Evolutionary conservation across 2,329 filamentous ascomycete genomes (phyloP), one percentile per base, ranked within the genome.

Genomic region (Davidsoniella eucalypti): DNA sequence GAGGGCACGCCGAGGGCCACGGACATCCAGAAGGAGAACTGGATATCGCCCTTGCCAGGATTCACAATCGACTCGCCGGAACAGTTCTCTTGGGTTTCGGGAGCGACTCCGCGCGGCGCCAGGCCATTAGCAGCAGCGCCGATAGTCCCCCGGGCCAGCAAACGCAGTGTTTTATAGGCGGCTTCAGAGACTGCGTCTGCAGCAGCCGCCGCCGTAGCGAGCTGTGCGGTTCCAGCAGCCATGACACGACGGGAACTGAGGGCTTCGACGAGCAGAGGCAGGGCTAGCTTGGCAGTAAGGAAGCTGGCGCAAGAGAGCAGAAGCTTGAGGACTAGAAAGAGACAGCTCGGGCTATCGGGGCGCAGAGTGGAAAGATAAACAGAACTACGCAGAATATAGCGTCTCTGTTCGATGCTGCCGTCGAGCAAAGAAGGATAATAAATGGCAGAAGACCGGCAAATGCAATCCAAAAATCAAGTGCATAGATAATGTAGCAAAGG

Each of bases 1-100:
- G 84, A 84, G 5, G 73, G 70, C 41, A 82, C 56, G 29, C 86
- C 87, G 36, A 93, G 69, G 4, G 73, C 66, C 40, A 84, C 61
- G 6, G 86, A 90, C 58, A 93, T 46, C 47, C 54, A 56, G 47
- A 56, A 53, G 17, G 52, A 47, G 51, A 53, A 50, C 40, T 53
- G 50, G 25, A 54, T 52, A 38, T 55, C 50, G 29, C 54, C 54
- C 16, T 54, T 55, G 10, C 54, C 55, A 7, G 55, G 55, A 44
- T 55, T 51, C 18, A 54, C 46, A 37, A 49, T 52, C n/a, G 47
- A 37, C 48, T 56, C 54, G 17, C 52, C 54, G 2, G 47, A 50
- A 42, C 55, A 56, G 16, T 55, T 52, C 29, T 51, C 50, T 33
- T 52, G 50, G 14, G 44, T 40, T 37, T 52, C 51, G 14, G 51